Percentiles rank a stretch among this genome's conserved stretches.
These are phyloP conservation scores for Aquilaria agallochum DNA, from an alignment of 441 rosid genomes.

Conservation along the genomic window DNA sequence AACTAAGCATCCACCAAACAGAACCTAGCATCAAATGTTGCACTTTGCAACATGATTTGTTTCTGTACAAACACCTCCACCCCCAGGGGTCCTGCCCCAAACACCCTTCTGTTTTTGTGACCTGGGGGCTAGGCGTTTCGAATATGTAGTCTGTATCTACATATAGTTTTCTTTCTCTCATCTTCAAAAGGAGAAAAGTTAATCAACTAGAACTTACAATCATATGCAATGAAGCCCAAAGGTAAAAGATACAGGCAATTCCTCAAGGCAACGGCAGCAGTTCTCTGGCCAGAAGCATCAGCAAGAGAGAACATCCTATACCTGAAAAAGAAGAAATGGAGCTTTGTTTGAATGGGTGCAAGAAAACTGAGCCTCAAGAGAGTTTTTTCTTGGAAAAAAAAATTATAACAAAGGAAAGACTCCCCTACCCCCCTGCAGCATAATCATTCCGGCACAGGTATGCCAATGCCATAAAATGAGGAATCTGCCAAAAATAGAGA, in stretches of 20 bases:
- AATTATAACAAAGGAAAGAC: background rate
- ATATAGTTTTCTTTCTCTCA: no score
- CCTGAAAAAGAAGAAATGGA: conserved; percentile 31
- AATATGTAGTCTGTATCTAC: no score
- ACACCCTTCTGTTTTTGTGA: no score
- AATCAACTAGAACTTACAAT: conserved; percentile 53
- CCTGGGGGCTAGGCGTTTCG: no score
- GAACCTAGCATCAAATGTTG: no score
- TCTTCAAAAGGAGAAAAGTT: background rate
- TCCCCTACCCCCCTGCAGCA: conserved; percentile 85
- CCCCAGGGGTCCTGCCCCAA: no score
- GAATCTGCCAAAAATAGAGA: conserved; percentile 97
- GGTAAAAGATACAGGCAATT: conserved; percentile 91
- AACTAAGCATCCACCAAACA: no score
- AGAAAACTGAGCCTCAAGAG: no score
- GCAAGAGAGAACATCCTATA: conserved; percentile 86
- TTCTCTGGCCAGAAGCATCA: conserved; percentile 82
- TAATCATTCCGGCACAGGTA: conserved; percentile 83
- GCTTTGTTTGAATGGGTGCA: no score
- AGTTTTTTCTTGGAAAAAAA: background rate
- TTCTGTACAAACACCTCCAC: no score
- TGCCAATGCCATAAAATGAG: conserved; percentile 99
- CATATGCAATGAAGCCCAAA: conserved; percentile 77
- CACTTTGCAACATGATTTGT: no score
- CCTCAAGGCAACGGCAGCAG: conserved; percentile 75